Conservation (phyloP, 768 basidiomycete species). For the Kwoniella pini region DNA sequence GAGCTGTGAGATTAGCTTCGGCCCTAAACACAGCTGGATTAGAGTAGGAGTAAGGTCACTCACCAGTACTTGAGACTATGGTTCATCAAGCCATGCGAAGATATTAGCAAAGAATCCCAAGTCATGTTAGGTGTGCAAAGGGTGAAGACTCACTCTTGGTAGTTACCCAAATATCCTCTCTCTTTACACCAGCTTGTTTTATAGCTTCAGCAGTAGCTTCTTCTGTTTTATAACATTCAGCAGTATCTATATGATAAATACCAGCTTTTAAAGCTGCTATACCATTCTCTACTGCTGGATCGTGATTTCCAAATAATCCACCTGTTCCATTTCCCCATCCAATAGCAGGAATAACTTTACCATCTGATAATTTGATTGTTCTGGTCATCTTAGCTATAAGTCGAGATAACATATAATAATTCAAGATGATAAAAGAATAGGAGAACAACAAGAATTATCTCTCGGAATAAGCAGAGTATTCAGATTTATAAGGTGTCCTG, state of each 20-base stretch:
- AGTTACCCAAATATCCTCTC: conserved; percentile 39
- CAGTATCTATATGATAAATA: conserved; percentile 47
- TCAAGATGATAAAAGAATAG: too few species aligned
- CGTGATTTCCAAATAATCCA: conserved; percentile 18
- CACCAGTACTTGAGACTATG: conserved; percentile 12
- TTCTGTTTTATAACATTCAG: conserved; percentile 47
- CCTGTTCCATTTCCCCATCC: conserved; percentile 48
- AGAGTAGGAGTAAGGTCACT: not conserved
- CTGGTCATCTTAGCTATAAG: conserved; percentile 23
- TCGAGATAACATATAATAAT: too few species aligned
- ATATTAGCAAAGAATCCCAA: not conserved
- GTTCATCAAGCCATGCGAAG: not conserved
- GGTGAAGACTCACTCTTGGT: conserved; percentile 35
- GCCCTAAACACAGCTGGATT: not conserved
- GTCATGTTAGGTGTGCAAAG: not conserved
- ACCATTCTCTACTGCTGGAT: conserved; percentile 26
- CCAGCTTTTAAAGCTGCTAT: conserved; percentile 42
- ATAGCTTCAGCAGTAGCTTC: conserved; percentile 31
- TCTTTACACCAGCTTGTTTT: conserved; percentile 18
- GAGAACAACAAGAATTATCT: too few species aligned
- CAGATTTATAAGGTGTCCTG: too few species aligned
- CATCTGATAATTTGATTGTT: conserved; percentile 45
- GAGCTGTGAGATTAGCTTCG: too few species aligned
- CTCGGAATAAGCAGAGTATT: too few species aligned
- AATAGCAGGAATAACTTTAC: conserved; percentile 47